Evolutionary conservation across 2,329 filamentous ascomycete genomes (phyloP), one percentile per base, ranked within the genome.

Genomic region (Clarireedia monteithiana): DNA sequence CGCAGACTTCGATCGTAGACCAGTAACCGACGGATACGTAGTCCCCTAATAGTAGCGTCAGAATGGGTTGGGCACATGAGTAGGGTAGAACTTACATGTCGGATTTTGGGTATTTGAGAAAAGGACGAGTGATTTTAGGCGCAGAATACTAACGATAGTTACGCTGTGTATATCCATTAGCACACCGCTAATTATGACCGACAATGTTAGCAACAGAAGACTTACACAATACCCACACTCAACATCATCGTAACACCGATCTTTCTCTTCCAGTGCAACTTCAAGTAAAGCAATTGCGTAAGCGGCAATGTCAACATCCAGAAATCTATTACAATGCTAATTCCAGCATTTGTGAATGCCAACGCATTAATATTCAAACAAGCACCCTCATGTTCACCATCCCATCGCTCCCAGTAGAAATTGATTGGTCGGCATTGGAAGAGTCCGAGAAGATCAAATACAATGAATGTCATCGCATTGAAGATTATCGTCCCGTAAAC

Each of bases 331-430:
- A 68, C 67, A 46, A 83, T 81, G 58, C 76, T 78, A 50, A 80
- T 73, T 17, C 65, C 73, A 0, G 79, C 79, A 27, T 78, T 76
- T 38, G 74, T 71, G 74, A 76, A 82, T 0, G 70, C 73, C 4
- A 81, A 69, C 2, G 69, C 67, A 58, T 78, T 80, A 58, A 76
- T 68, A 59, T 79, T 71, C 24, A 77, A 65, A 60, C 81, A 84
- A 1, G 58, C 67, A 0, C 80, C 80, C 0, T 65, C 4, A 42
- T 74, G 70, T 50, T 73, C 67, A 1, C 72, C 72, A 47, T 79
- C 74, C 78, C 79, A 84, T 34, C 69, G 69, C 0, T 66, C 70
- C 81, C 81, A 84, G 64, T 75, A 78, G 57, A 73, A 75, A 14
- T 67, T 66, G n/a, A 83, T 67, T 0, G 79, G 80, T 2, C 62